These are phyloP conservation scores for Blastobotrys illinoisensis DNA, from an alignment of 1,139 yeast genomes.

Conservation along the genomic window DNA sequence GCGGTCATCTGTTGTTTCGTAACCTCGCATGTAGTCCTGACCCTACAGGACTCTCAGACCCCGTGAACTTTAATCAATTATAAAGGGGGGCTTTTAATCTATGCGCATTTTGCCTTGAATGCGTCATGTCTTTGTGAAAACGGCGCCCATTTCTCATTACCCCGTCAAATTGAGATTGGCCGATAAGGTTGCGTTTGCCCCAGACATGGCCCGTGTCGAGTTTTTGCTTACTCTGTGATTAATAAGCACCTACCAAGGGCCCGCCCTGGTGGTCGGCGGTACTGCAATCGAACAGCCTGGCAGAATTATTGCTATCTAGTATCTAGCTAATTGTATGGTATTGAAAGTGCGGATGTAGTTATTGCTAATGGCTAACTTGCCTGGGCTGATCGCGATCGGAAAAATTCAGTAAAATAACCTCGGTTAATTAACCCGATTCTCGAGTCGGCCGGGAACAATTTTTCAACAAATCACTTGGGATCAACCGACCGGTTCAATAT, in stretches of 20 bases:
- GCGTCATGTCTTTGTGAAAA: neutral
- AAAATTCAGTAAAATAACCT: too few relatives aligned
- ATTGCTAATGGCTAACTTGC: too few relatives aligned
- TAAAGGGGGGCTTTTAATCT: neutral
- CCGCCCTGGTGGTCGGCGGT: too few relatives aligned
- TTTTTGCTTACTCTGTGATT: neutral
- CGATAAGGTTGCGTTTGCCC: neutral
- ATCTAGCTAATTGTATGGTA: too few relatives aligned
- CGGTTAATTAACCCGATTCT: too few relatives aligned
- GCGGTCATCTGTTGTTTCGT: neutral
- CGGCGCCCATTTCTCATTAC: neutral
- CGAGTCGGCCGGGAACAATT: neutral
- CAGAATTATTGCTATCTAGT: too few relatives aligned
- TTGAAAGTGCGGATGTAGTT: too few relatives aligned
- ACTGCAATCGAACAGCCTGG: too few relatives aligned
- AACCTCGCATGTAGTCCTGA: neutral
- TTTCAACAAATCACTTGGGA: neutral
- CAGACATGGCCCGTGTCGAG: neutral
- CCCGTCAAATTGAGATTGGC: neutral
- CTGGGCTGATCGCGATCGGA: too few relatives aligned
- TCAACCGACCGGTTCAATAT: neutral
- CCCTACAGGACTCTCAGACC: too few relatives aligned
- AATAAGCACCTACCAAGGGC: too few relatives aligned
- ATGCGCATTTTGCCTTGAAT: neutral
- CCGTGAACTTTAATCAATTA: neutral